These are phyloP conservation scores for Metarhizium rileyi DNA, from an alignment of 2,329 filamentous ascomycete genomes.

Conservation along the genomic window DNA sequence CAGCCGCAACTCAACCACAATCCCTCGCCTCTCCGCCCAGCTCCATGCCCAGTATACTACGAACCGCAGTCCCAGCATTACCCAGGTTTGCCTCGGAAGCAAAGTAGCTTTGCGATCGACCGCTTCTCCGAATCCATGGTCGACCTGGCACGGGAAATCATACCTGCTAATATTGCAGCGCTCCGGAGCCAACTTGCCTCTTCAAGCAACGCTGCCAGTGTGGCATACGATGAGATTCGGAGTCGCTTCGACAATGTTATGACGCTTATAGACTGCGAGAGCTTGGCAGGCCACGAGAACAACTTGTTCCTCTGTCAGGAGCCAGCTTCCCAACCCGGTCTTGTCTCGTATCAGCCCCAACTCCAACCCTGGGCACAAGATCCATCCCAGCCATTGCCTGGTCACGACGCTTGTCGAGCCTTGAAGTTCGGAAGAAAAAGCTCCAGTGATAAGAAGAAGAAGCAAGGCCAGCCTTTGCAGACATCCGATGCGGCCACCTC, in stretches of 20 bases:
- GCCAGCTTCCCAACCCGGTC: not conserved
- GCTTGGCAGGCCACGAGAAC: constrained; percentile 40
- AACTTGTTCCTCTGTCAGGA: constrained; percentile 33
- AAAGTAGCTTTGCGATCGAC: not conserved
- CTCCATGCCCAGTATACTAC: not conserved
- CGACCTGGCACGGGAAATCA: constrained; percentile 31
- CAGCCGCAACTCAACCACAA: not conserved
- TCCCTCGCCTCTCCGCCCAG: not conserved
- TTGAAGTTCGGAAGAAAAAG: not conserved
- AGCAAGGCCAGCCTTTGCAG: not conserved
- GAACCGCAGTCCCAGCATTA: not conserved
- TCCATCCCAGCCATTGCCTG: not conserved
- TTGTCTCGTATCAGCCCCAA: not conserved
- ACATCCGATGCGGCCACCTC: constrained; percentile 11
- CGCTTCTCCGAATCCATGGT: constrained; percentile 23
- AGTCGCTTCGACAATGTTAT: constrained; percentile 57
- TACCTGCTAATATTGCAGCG: constrained; percentile 16
- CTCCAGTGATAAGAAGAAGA: not conserved
- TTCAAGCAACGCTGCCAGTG: constrained; percentile 14
- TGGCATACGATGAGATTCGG: constrained; percentile 46
- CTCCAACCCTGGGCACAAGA: not conserved
- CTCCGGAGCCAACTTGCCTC: not conserved
- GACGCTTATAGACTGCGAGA: constrained; percentile 60
- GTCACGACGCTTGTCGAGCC: not conserved
- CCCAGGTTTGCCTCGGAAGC: not conserved